Base-by-base conservation (phyloP, 768 basidiomycete species). In the Stropharia rugosoannulata region DNA sequence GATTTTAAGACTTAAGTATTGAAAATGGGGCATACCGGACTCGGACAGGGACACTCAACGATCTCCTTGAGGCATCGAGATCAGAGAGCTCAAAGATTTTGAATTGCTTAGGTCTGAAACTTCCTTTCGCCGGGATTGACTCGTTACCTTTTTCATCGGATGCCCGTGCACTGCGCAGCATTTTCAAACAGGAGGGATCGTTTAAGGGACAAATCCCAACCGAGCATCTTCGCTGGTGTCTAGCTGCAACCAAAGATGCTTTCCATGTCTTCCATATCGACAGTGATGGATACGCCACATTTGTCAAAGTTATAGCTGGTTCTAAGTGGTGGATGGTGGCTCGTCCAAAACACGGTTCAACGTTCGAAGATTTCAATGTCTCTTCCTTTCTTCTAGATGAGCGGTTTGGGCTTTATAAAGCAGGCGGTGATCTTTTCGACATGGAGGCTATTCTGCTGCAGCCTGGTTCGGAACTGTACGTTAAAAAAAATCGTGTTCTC, bases 261-360 rank as follows among this genome's bases (percentile, higher is more conserved):
- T 44, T 49, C 11, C 55, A 59, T 35, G 39, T 27, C 15, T 62
- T 45, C n/a, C 65, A 66, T 18, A 54, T 66, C 3, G 63, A 65
- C 22, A 39, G 55, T 9, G 51, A 65, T 22, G 62, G 65, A 0
- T 49, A 61, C 8, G 52, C 41, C 0, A 65, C 65, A 0, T 64
- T 54, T 15, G 19, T 67, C 0, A 44, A 49, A 3, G 16, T 16
- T 6, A 11, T 37, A 16, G 19, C 15, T 19, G n/a, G n/a, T n/a
- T n/a, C n/a, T n/a, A n/a, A n/a, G n/a, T n/a, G n/a, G n/a, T n/a
- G n/a, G n/a, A n/a, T 49, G 2, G 27, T 48, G 13, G 25, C 13
- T 15, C 46, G 27, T 48, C 27, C 46, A 29, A 48, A n/a, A 3
- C 13, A 29, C 5, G 12, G 36, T 9, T 5, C 16, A 2, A 35